Evolutionary conservation across 768 basidiomycete genomes (phyloP), one percentile per base, ranked within the genome.

Genomic region (Amanita phalloides): DNA sequence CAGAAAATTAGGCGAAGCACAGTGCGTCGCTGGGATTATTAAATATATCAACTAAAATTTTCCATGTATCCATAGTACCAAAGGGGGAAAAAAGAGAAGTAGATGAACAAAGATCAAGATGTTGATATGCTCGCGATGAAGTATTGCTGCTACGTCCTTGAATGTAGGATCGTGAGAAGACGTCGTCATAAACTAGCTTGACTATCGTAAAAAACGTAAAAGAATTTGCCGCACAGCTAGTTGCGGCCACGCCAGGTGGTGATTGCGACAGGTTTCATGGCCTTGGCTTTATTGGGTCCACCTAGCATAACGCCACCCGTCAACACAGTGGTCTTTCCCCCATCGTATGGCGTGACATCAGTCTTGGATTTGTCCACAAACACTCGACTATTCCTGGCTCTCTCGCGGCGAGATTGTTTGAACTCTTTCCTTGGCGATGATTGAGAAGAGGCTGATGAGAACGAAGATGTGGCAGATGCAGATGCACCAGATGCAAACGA

Each of bases 261-360:
- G 61, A 59, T 59, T 53, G 52, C 60, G 46, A 60, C 56, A 55
- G 58, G 45, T 44, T 62, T 61, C 55, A 60, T 61, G 48, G 64
- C 45, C 60, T 64, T 64, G 55, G 51, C 37, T 33, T 63, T 45
- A 48, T 53, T 55, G 56, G 68, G 72, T 36, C 61, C 71, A 45
- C 71, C 87, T 55, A 90, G 84, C 88, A 90, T 90, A 57, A 90
- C 87, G 56, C 87, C 88, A 52, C 88, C 88, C 2, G 87, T 89
- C 58, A 90, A 78, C 46, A 90, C 87, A 26, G 87, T 89, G 49
- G 88, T 90, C 76, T 88, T 89, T 56, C 88, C 88, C 51, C 86
- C 87, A 58, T 90, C 87, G 59, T 90, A 90, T 60, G 85, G 84
- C 44, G 87, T 90, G 56, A 90, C 84, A 42, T 85, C 84, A 49